These are phyloP conservation scores for Agrostemma githago DNA, from an alignment of 148 eudicot genomes.

Conservation along the genomic window DNA sequence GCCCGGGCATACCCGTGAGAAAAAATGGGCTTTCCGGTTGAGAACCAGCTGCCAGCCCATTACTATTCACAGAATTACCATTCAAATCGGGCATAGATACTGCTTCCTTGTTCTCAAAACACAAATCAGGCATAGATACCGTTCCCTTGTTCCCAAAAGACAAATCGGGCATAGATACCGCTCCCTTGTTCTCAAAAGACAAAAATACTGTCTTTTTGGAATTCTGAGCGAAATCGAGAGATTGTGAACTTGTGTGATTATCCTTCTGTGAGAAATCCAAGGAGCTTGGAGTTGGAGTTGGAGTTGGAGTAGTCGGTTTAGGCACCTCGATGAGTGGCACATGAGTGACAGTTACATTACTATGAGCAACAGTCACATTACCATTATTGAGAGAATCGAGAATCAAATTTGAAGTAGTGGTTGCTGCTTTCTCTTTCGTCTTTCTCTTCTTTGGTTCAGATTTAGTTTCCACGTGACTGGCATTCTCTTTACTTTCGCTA, in stretches of 20 bases:
- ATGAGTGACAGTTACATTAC: too few species aligned
- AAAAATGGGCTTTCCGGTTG: conserved; percentile 15
- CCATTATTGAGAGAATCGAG: conserved; percentile 19
- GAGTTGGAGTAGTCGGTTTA: conserved; percentile 7
- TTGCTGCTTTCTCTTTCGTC: conserved; percentile 25
- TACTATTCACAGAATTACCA: conserved; percentile 29
- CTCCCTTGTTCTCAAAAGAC: conserved; percentile 24
- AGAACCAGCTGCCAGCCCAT: conserved; percentile 11
- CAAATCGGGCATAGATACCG: conserved; percentile 31
- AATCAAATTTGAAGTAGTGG: conserved; percentile 9
- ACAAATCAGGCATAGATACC: conserved; percentile 31
- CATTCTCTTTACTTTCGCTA: conserved; percentile 7
- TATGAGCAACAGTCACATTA: conserved; percentile 14
- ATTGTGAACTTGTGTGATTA: background rate
- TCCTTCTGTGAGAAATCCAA: conserved; percentile 15
- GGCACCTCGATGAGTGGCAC: conserved; percentile 18
- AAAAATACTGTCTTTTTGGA: conserved; percentile 1
- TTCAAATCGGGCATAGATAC: conserved; percentile 38
- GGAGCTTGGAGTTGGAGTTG: conserved; percentile 7
- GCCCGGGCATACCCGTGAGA: conserved; percentile 22
- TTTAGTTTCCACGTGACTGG: conserved; percentile 6
- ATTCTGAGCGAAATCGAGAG: conserved; percentile 16
- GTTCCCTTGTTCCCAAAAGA: conserved; percentile 11
- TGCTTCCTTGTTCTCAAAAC: conserved; percentile 11
- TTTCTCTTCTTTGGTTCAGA: conserved; percentile 29